These are phyloP conservation scores for Rosa chinensis DNA, from an alignment of 306 rosid genomes.

Conservation along the genomic window DNA sequence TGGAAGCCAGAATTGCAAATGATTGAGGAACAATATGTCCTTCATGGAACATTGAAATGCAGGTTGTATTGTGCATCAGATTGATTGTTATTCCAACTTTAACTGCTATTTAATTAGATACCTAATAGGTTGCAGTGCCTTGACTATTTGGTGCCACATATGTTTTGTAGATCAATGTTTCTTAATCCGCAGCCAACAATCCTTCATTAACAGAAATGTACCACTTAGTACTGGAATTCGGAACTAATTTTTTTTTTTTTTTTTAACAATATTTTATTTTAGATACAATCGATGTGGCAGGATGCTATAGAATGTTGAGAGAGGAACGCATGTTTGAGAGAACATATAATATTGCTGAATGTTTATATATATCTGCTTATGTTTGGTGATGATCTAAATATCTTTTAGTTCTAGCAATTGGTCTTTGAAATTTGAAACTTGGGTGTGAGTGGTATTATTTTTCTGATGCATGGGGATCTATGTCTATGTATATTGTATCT, in stretches of 20 bases:
- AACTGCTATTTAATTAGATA: neutral
- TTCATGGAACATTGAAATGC: constrained; percentile 10
- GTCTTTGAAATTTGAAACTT: constrained; percentile 4
- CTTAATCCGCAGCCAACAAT: neutral
- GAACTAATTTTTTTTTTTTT: neutral
- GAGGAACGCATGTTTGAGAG: neutral
- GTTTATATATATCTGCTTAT: neutral
- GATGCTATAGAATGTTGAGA: neutral
- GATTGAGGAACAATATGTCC: constrained; percentile 4
- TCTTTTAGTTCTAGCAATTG: neutral
- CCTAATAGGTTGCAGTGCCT: neutral
- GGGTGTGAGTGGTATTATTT: neutral
- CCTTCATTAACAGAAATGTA: neutral
- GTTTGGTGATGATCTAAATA: neutral
- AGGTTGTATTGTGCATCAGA: neutral
- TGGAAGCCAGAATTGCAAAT: constrained; percentile 8
- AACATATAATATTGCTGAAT: neutral
- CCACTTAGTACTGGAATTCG: neutral
- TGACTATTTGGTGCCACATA: neutral
- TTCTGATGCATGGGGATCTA: neutral
- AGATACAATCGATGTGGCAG: neutral
- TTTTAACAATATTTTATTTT: neutral
- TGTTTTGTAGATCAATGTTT: neutral
- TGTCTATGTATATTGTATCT: neutral
- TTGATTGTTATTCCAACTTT: neutral